These are phyloP conservation scores for Ganoderma boninense DNA, from an alignment of 1,284 basidiomycete genomes.

Conservation along the genomic window DNA sequence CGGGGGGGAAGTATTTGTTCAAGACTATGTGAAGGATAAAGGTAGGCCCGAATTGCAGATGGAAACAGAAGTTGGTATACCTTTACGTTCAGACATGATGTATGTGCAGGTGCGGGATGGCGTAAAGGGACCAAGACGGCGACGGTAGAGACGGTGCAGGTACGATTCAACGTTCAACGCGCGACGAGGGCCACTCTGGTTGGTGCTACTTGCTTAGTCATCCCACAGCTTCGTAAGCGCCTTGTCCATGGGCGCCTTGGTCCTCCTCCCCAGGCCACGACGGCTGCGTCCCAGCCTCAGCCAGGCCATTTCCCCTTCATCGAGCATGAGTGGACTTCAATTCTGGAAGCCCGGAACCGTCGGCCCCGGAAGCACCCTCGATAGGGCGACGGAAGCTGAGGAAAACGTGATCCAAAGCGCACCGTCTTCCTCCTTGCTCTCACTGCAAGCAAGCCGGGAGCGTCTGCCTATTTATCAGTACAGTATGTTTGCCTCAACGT, in stretches of 20 bases:
- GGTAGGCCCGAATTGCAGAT: not conserved
- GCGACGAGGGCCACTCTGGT: not conserved
- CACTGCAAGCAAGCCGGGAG: conserved; percentile 80
- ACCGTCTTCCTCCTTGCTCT: conserved; percentile 58
- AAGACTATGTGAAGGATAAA: conserved; percentile 59
- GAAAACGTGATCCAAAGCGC: conserved; percentile 73
- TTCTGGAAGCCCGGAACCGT: conserved; percentile 88
- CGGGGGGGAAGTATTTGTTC: conserved; percentile 93
- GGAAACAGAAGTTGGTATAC: conserved; percentile 44
- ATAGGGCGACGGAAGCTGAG: conserved; percentile 83
- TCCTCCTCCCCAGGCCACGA: not conserved
- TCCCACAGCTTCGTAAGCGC: not conserved
- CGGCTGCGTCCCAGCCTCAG: not conserved
- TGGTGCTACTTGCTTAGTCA: not conserved
- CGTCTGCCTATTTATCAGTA: conserved; percentile 91
- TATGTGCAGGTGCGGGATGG: not conserved
- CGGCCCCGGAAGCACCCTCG: conserved; percentile 88
- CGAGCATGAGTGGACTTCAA: conserved; percentile 53
- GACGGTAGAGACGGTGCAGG: not conserved
- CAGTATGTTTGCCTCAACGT: conserved; percentile 49
- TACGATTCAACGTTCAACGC: not conserved
- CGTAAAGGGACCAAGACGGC: not conserved
- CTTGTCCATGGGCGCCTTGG: not conserved
- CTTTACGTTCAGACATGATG: conserved; percentile 91
- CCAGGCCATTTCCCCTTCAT: not conserved